phyloP scores from a whole-genome alignment of 805 yeast genomes.

The Komagataella kurtzmanii region DNA sequence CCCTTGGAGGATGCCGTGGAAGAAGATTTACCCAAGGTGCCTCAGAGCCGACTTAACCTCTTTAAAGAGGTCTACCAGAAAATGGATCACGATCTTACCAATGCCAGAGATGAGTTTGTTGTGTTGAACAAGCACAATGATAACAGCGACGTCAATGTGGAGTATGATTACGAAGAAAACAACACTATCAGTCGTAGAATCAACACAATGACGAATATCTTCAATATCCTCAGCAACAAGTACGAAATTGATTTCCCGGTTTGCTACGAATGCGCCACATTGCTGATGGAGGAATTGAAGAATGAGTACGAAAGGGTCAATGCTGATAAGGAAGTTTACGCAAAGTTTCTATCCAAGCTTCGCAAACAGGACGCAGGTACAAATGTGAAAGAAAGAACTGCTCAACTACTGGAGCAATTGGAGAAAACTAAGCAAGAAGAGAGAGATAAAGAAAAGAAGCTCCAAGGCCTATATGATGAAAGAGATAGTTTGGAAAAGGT shows the following conservation, averaged over 20 bases:
- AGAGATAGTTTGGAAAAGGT: slow-evolving; percentile 33
- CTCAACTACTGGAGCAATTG: slow-evolving; percentile 29
- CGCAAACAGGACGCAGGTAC: slow-evolving; percentile 38
- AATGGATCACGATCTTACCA: background rate
- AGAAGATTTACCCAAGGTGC: background rate
- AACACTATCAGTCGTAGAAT: slow-evolving; percentile 29
- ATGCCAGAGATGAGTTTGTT: slow-evolving; percentile 10
- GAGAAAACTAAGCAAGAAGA: slow-evolving; percentile 27
- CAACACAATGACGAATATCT: slow-evolving; percentile 46
- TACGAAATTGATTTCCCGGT: slow-evolving; percentile 78
- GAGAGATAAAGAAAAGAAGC: slow-evolving; percentile 19
- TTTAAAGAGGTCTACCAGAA: background rate
- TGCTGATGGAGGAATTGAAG: slow-evolving; percentile 51
- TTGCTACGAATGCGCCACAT: slow-evolving; percentile 72
- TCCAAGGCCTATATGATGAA: slow-evolving; percentile 27
- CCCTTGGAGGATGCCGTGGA: background rate
- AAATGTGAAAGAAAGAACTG: slow-evolving; percentile 23
- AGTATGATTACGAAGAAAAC: background rate
- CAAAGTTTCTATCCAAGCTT: slow-evolving; percentile 58
- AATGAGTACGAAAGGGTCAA: slow-evolving; percentile 58
- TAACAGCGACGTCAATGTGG: background rate
- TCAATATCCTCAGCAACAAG: slow-evolving; percentile 63
- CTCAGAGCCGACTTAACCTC: background rate
- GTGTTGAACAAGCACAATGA: slow-evolving; percentile 7
- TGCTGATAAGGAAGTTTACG: slow-evolving; percentile 67